These are phyloP conservation scores for Xerocomellus amylosporus DNA, from an alignment of 768 basidiomycete species.

Conservation along the genomic window DNA sequence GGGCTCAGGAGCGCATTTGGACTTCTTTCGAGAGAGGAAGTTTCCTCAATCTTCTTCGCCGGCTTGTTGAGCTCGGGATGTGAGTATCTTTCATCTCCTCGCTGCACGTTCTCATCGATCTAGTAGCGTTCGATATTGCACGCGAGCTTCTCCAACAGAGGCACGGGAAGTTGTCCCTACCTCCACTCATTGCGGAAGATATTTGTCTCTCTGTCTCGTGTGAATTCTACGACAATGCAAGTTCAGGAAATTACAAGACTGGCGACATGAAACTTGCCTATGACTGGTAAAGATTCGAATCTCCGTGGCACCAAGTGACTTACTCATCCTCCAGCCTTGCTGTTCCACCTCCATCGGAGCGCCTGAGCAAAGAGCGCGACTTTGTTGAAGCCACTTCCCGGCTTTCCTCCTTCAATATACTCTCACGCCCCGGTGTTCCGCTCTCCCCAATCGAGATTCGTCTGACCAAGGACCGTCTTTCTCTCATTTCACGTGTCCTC, in stretches of 20 bases:
- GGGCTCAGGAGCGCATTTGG: constrained; percentile 78
- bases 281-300: constrained; percentile 64
- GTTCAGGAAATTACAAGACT: constrained; percentile 83
- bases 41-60: constrained; percentile 78
- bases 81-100: constrained; percentile 44
- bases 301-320: not conserved
- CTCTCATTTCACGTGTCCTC: constrained; percentile 82
- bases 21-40: constrained; percentile 63
- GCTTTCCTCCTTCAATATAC: constrained; percentile 87
- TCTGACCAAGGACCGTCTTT: constrained; percentile 83
- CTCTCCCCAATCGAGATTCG: constrained; percentile 93
- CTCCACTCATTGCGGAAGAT: constrained; percentile 57
- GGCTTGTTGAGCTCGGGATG: constrained; percentile 86
- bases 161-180: constrained; percentile 47
- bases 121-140: constrained; percentile 65
- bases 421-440: constrained; percentile 67
- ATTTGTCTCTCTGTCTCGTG: constrained; percentile 77
- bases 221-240: constrained; percentile 95
- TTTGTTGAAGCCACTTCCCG: constrained; percentile 98
- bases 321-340: constrained; percentile 54
- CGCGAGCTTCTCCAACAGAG: constrained; percentile 54
- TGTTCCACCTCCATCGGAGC: constrained; percentile 64
- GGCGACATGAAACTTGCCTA: constrained; percentile 98
- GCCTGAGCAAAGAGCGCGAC: constrained; percentile 68
- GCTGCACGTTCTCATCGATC: constrained; percentile 7